Conservation (phyloP, 768 basidiomycete species). For the Tricholoma saponaceum region DNA sequence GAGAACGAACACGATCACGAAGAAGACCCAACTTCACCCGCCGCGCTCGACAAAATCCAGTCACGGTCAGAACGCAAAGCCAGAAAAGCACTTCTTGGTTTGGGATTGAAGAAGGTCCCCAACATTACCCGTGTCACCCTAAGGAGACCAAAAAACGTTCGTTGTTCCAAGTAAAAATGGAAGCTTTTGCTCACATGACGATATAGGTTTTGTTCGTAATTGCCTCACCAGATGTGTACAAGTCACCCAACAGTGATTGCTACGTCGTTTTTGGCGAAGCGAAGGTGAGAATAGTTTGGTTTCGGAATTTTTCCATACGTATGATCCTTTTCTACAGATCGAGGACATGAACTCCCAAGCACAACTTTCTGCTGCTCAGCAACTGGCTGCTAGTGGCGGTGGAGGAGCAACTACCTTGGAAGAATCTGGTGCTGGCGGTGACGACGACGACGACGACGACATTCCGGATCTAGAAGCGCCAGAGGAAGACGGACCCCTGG, state of each 20-base stretch:
- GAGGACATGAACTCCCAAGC: conserved; percentile 86
- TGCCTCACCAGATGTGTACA: conserved; percentile 94
- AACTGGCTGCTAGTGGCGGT: conserved; percentile 55
- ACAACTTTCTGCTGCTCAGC: conserved; percentile 75
- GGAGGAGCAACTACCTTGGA: conserved; percentile 44
- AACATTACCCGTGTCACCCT: conserved; percentile 95
- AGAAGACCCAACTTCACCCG: conserved; percentile 80
- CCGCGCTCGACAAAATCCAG: conserved; percentile 89
- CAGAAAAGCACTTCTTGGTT: conserved; percentile 84
- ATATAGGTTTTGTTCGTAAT: conserved; percentile 85
- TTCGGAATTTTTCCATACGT: not conserved
- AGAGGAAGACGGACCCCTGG: conserved; percentile 77
- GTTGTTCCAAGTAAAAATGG: conserved; percentile 20
- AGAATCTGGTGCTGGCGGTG: conserved; percentile 45
- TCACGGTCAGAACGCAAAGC: conserved; percentile 94
- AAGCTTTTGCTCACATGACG: not conserved
- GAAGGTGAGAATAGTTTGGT: conserved; percentile 46
- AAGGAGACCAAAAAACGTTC: conserved; percentile 89
- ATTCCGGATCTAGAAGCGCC: conserved; percentile 80
- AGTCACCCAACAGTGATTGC: conserved; percentile 94
- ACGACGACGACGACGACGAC: conserved; percentile 75
- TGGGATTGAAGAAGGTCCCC: conserved; percentile 91
- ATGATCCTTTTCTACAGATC: conserved; percentile 39
- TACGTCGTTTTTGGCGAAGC: conserved; percentile 99
- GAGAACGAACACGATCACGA: conserved; percentile 54